Conservation (phyloP, 371 early-diverging fungal genomes). For the Mucor irregularis region DNA sequence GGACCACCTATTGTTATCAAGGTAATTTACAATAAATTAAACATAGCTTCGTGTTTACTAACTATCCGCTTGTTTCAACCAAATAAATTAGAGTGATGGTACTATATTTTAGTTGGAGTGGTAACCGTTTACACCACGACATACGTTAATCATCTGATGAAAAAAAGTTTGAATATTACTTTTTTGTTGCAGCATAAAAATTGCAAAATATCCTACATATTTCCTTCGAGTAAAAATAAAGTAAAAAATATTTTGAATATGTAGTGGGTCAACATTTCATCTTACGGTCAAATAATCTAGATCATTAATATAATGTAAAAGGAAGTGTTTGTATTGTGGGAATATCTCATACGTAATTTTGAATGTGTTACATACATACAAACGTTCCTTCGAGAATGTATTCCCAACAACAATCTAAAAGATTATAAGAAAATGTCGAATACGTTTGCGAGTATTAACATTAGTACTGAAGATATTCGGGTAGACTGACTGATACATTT, state of each 20-base stretch:
- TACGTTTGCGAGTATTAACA: no score
- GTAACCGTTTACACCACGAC: no score
- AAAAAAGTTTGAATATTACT: no score
- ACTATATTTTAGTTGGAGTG: conserved; percentile 37
- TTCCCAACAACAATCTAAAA: no score
- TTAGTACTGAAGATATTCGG: no score
- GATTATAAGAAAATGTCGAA: no score
- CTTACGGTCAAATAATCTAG: neutral
- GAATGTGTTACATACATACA: no score
- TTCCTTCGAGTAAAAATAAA: neutral
- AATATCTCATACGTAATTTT: no score
- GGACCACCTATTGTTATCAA: conserved; percentile 88
- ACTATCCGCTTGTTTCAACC: neutral
- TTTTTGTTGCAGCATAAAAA: no score
- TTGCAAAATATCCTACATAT: conserved; percentile 1
- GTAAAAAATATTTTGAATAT: neutral
- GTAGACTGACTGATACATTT: no score
- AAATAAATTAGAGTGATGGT: conserved; percentile 43
- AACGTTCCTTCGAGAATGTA: no score
- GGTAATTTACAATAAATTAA: conserved; percentile 20
- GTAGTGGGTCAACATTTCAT: neutral
- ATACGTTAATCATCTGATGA: neutral
- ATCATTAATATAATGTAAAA: neutral
- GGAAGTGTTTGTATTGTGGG: neutral
- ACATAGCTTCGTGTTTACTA: neutral